Conservation (phyloP, 2,329 filamentous ascomycete species). For the Apiospora sp. region DNA sequence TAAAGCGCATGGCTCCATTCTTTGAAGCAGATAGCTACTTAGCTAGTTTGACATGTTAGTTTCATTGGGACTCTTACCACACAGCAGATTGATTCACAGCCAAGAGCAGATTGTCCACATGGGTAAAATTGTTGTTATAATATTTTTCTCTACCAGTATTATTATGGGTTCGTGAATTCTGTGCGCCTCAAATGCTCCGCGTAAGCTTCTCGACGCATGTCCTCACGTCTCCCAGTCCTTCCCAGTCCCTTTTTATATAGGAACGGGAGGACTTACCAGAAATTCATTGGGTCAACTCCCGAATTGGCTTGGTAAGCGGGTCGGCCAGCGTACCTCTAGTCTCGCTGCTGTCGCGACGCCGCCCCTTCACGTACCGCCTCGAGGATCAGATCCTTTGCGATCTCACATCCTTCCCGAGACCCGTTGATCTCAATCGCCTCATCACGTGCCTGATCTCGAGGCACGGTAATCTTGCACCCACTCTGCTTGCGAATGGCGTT, state of each 20-base stretch:
- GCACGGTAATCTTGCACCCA: slow-evolving; percentile 92
- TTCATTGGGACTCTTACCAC: background rate
- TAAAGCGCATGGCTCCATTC: background rate
- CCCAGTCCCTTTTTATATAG: background rate
- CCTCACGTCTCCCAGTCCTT: background rate
- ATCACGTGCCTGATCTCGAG: slow-evolving; percentile 74
- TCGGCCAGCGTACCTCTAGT: slow-evolving; percentile 35
- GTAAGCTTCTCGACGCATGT: background rate
- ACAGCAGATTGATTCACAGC: background rate
- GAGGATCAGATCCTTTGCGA: slow-evolving; percentile 88
- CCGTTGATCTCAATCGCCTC: slow-evolving; percentile 94
- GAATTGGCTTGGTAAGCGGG: background rate
- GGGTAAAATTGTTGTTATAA: background rate
- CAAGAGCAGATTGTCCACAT: background rate
- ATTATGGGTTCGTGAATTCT: background rate
- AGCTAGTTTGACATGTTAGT: background rate
- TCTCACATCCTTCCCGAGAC: slow-evolving; percentile 79
- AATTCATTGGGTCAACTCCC: background rate
- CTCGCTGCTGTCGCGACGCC: slow-evolving; percentile 38
- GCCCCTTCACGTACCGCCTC: slow-evolving; percentile 75
- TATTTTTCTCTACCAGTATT: background rate
- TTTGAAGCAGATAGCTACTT: background rate
- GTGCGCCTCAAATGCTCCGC: slow-evolving; percentile 5
- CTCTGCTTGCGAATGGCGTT: slow-evolving; percentile 93
- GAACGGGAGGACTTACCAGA: background rate